Conservation (phyloP, 2,329 filamentous ascomycete species). For the Podosphaera aphanis region DNA sequence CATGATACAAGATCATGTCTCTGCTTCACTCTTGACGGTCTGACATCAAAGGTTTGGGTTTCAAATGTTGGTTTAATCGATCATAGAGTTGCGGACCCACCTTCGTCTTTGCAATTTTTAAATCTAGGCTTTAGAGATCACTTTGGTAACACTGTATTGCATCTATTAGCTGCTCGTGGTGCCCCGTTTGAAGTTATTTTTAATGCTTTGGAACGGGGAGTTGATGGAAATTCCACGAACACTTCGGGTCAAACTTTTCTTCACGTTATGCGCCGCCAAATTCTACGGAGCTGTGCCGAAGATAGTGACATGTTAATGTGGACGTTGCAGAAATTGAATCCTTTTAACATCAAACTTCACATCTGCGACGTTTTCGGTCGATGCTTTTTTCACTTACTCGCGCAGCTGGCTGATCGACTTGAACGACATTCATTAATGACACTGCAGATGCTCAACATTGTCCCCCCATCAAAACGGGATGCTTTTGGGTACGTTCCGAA, state of each 20-base stretch:
- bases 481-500: constrained; percentile 1
- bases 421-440: constrained; percentile 1
- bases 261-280: constrained; percentile 3
- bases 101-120: neutral
- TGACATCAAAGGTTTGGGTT: constrained; percentile 1
- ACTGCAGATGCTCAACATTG: constrained; percentile 1
- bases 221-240: constrained; percentile 17
- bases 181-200: constrained; percentile 4
- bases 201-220: constrained; percentile 2
- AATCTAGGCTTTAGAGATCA: constrained; percentile 4
- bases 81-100: constrained; percentile 2
- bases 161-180: constrained; percentile 6
- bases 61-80: constrained; percentile 1
- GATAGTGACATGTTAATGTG: constrained; percentile 2
- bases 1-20: constrained; percentile 3
- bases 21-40: constrained; percentile 1
- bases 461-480: neutral
- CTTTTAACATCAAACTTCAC: constrained; percentile 3
- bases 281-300: constrained; percentile 1
- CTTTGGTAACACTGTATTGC: constrained; percentile 23
- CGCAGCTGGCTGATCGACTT: constrained; percentile 1
- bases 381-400: constrained; percentile 3
- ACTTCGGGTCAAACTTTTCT: constrained; percentile 6
- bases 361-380: constrained; percentile 6
- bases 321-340: constrained; percentile 3